Base-by-base conservation (phyloP, 2,329 filamentous ascomycete genomes). In the Arthrobotrys pseudoclavata region DNA sequence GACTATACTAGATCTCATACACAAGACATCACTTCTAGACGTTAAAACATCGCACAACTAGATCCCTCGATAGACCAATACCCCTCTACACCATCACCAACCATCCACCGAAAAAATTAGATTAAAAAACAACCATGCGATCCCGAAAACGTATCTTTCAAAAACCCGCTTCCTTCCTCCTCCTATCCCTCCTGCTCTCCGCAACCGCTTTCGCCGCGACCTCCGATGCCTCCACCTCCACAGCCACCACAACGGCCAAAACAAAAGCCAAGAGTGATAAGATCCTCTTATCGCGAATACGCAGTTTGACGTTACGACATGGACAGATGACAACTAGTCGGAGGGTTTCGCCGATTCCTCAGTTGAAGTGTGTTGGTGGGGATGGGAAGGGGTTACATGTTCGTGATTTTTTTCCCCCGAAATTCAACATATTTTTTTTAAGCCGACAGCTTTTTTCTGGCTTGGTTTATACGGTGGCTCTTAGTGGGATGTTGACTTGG, bases 211-310 rank as follows among this genome's bases (percentile, higher is more conserved):
- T 60, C 3, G 40, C 48, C 61, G 50, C 57, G 12, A 18, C 42
- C 26, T 64, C 66, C 40, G 60, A 68, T 13, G 52, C 62, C 18
- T 70, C 72, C n/a, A 60, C 72, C 31, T 70, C 72, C 22, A 76
- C 67, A 20, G 72, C 72, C 48, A 76, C 72, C 4, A 76, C 72
- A 15, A 76, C 72, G 22, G 72, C 72, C 4, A 76, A 76, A 62
- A 76, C 72, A 66, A 76, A 76, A 66, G 72, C 72, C 40, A 76
- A 76, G 66, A 76, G 72, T 34, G 72, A 76, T 26, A 76, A 76
- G 61, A 76, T 76, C 20, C 61, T 76, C n/a, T 34, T 76, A 6
- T 76, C 72, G 34, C 57, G 72, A 52, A 76, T 76, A 60, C 72
- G 72, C 9, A 76, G 72, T 53, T 57, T 76, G 5, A 76, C 72